Evolutionary conservation across 257 asterid species (phyloP).

Genomic region (Fraxinus anomala): DNA sequence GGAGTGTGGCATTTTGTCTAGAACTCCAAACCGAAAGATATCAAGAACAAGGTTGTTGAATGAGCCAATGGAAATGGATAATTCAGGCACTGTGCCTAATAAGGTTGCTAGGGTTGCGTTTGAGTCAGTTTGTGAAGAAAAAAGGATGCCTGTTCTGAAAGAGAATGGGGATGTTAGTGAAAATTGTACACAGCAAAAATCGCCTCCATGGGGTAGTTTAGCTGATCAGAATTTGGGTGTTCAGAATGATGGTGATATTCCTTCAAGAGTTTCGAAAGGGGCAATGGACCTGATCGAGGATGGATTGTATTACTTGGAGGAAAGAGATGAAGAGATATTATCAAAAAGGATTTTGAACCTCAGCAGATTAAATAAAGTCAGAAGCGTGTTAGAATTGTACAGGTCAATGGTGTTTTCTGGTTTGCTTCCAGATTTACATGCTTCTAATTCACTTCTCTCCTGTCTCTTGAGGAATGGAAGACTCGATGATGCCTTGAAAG

Average conservation of each 20-base stretch:
- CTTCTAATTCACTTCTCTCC: conserved; percentile 83
- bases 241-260: conserved; percentile 11
- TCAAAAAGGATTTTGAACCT: conserved; percentile 84
- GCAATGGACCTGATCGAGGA: conserved; percentile 28
- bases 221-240: conserved; percentile 25
- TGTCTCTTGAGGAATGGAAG: conserved; percentile 66
- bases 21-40: conserved; percentile 20
- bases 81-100: conserved; percentile 14
- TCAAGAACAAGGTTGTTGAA: conserved; percentile 2
- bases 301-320: conserved; percentile 69
- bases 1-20: conserved; percentile 19
- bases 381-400: conserved; percentile 60
- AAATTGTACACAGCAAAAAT: conserved; percentile 28
- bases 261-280: conserved; percentile 18
- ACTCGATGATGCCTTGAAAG: conserved; percentile 63
- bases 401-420: conserved; percentile 67
- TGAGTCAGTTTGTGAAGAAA: conserved; percentile 40
- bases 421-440: conserved; percentile 69
- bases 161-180: conserved; percentile 38
- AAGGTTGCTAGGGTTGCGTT: conserved; percentile 43
- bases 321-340: conserved; percentile 56
- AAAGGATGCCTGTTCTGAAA: conserved; percentile 5
- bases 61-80: conserved; percentile 12
- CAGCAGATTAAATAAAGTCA: conserved; percentile 68
- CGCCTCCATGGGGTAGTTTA: conserved; percentile 40